Evolutionary conservation across 345 rosid genomes (phyloP).

Genomic region (Salix viminalis): DNA sequence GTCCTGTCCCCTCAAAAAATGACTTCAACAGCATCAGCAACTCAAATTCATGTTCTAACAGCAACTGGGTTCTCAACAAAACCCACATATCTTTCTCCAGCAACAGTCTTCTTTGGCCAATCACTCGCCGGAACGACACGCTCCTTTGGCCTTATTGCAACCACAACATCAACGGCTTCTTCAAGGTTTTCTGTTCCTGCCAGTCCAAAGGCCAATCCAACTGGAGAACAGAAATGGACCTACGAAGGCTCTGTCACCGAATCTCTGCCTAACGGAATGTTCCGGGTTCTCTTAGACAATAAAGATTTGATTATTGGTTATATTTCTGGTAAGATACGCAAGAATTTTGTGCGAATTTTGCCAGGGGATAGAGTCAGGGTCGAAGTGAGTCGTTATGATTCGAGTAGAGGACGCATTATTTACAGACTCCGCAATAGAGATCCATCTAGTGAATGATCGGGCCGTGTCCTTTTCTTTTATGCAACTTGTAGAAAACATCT

Average conservation of each 20-base stretch:
- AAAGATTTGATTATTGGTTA: constrained; percentile 69
- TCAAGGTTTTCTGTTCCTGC: background rate
- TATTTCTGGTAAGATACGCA: constrained; percentile 80
- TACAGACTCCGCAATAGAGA: constrained; percentile 49
- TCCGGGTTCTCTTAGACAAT: constrained; percentile 58
- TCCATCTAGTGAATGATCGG: background rate
- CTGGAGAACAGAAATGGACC: constrained; percentile 45
- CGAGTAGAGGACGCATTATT: constrained; percentile 72
- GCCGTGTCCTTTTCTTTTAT: background rate
- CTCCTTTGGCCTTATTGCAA: background rate
- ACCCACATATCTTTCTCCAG: constrained; percentile 1
- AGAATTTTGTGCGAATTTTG: constrained; percentile 73
- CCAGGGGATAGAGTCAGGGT: constrained; percentile 88
- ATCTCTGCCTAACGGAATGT: constrained; percentile 68
- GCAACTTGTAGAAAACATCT: background rate
- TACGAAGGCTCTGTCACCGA: constrained; percentile 53
- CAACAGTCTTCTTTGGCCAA: background rate
- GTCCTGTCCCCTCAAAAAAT: background rate
- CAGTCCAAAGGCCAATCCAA: constrained; percentile 7
- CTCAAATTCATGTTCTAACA: background rate
- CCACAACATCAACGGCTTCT: background rate
- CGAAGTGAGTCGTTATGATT: constrained; percentile 82
- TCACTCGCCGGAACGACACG: background rate
- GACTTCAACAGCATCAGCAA: background rate
- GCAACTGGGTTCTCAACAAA: constrained; percentile 1